Base-by-base conservation (phyloP, 169 alveolate species). In the Plasmodium vivax region DNA sequence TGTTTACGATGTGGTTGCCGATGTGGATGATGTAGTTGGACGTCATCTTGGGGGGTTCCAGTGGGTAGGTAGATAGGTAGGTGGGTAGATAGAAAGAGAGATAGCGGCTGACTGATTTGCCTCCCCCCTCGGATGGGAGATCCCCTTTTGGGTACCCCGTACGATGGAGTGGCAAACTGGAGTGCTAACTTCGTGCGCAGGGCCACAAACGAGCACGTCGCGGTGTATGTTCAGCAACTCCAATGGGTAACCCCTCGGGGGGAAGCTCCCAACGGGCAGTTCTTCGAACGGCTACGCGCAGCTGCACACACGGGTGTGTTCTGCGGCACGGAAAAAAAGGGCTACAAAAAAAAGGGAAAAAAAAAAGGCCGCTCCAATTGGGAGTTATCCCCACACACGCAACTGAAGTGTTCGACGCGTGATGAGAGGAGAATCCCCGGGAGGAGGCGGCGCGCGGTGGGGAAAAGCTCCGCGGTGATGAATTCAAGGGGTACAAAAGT, bases 11-110 rank as follows among this genome's bases (percentile, higher is more conserved):
- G 12, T 80, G 27, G 54, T 62, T 88, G 8, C 94, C 94, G 19
- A 88, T 88, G 82, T 80, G 94, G 12, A 88, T 88, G 27, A 88
- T 88, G 71, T 88, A 88, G 73, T 88, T 88, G 23, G 94, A 88
- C 23, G 90, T 88, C 94, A 88, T 88, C 32, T 27, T 84, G 12
- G 38, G 4, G 34, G 72, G 32, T 45, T 36, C 3, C 7, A 68
- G 23, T 27, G 38, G n/a, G 38, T 23, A n/a, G 6, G 38, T 3
- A 23, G 16, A 23, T 23, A n/a, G 23, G n/a, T 23, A 68, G 27
- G 38, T n/a, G n/a, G 6, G 38, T 3, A 23, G 16, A 23, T 23
- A n/a, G 23, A 16, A 14, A 56, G 10, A 41, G 1, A 58, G 14
- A 7, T 12, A 8, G 54, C 16, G 54, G 54, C 54, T 43, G 4